Percentiles rank a stretch among this genome's conserved stretches.
Conservation (phyloP, 164 flowering plant genomes). For the Macadamia tetraphylla region DNA sequence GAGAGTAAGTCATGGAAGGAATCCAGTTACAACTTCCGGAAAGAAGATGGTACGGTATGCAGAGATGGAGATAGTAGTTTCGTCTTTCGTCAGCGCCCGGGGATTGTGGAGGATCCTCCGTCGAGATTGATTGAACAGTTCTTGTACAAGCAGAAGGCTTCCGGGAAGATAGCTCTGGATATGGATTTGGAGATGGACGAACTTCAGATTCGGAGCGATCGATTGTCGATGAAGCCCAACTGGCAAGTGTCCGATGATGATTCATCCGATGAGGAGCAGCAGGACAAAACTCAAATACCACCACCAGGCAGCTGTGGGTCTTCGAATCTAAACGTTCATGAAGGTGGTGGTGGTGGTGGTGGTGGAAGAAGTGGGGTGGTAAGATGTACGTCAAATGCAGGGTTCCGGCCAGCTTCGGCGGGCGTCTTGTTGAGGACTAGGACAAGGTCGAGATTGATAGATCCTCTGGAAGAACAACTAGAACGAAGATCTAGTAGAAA, state of each 20-base stretch:
- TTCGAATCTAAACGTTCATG: background rate
- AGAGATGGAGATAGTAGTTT: background rate
- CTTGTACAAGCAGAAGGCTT: too few species aligned
- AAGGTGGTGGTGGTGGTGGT: background rate
- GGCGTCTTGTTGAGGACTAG: slow-evolving; percentile 21
- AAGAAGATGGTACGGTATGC: slow-evolving; percentile 12
- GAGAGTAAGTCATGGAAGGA: background rate
- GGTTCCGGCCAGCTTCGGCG: slow-evolving; percentile 21
- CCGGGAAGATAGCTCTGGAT: too few species aligned
- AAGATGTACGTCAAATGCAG: slow-evolving; percentile 26
- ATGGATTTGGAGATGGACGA: too few species aligned
- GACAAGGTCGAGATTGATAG: slow-evolving; percentile 49
- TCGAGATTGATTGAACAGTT: too few species aligned
- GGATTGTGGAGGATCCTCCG: too few species aligned
- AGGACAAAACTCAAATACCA: background rate
- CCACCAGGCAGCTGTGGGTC: background rate
- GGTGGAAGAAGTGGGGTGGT: slow-evolving; percentile 11
- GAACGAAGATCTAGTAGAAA: slow-evolving; percentile 14
- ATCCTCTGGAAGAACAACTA: slow-evolving; percentile 24
- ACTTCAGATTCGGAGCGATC: background rate
- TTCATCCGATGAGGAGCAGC: slow-evolving; percentile 13
- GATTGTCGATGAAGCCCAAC: slow-evolving; percentile 23
- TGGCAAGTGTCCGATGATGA: slow-evolving; percentile 12
- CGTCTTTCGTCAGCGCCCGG: too few species aligned
- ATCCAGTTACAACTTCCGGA: slow-evolving; percentile 31